Base-by-base conservation (phyloP, 441 rosid species). In the Geranium incanum region DNA sequence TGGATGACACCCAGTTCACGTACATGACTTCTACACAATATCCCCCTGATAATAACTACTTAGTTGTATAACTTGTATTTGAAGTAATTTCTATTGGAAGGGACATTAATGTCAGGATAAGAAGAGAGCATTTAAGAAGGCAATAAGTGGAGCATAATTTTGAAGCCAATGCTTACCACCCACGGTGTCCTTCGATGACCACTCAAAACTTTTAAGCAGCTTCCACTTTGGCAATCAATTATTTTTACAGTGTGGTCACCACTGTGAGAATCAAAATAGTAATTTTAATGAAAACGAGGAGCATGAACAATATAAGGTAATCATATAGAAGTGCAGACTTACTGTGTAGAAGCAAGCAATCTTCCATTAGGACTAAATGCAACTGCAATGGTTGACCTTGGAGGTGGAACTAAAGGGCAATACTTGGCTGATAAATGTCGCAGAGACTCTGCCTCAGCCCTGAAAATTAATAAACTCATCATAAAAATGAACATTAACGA, bases 241-340 rank as follows among this genome's bases (percentile, higher is more conserved):
- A 91, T 85, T 92, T 93, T 93, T 69, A 93, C 97, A 13, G 97
- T 91, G 75, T 91, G 97, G 75, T 93, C 98, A 67, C 98, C 98
- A 73, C 98, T 93, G 85, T 84, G 82, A 75, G 69, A 67, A 68
- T 4, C 16, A 13, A 52, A 69, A n/a, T 9, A 39, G 21, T 71
- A 43, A 71, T 57, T 52, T 65, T 78, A 52, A 77, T 67, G 36
- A 38, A 8, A 28, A 60, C 37, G 1, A 18, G 52, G 63, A 62
- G 0, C 3, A 21, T 23, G 15, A 68, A 8, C 55, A 16, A 52
- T 36, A 28, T 28, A 28, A 28, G 6, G 28, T 62, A 70, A 39
- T 19, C 6, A 37, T 63, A 2, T 50, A 12, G 8, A 23, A 66
- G 13, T 55, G 21, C 71, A 68, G 78, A 68, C 92, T 79, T 73